Base-by-base conservation (phyloP, 2,329 filamentous ascomycete genomes). In the Colletotrichum liaoningense region DNA sequence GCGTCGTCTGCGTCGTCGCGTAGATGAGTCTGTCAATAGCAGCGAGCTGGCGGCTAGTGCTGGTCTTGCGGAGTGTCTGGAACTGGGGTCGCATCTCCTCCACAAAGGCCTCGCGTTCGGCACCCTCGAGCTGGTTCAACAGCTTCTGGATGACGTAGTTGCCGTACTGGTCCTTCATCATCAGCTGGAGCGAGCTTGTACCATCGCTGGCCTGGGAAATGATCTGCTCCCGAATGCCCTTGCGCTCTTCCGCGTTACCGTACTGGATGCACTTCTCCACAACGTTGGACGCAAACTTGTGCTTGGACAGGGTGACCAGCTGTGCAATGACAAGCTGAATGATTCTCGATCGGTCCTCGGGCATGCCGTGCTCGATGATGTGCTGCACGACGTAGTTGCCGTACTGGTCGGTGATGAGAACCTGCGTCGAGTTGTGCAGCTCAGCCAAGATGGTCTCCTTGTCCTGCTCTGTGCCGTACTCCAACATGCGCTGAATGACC, bases 111-210 rank as follows among this genome's bases (percentile, higher is more conserved):
- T 88, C 86, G 52, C 87, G 87, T 75, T 94, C 92, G 0, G 83
- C 81, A 2, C 89, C 91, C 54, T 91, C 85, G 4, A 95, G 85
- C 75, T 89, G 85, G 8, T 84, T 87, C 42, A 97, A 86, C 5
- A 98, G 88, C 95, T 91, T 90, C 97, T 95, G 96, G 74, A 98
- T 93, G 6, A 98, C 96, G 80, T 98, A 99, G 82, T 99, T 99
- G 73, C 94, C 97, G 81, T 93, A 98, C 76, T 94, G 93, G 80
- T 99, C 96, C 76, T 93, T 94, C 88, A 98, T 95, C 83, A 98
- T 88, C 26, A 89, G 87, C 74, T 93, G 88, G 49, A 98, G 84
- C n/a, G 92, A 90, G 69, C 87, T 92, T 69, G 91, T 90, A 14
- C 93, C 93, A 56, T 93, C 90, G 8, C 89, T 87, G 66, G 90